phyloP scores from a whole-genome alignment of 768 basidiomycete species.

The Hortiboletus campestris region DNA sequence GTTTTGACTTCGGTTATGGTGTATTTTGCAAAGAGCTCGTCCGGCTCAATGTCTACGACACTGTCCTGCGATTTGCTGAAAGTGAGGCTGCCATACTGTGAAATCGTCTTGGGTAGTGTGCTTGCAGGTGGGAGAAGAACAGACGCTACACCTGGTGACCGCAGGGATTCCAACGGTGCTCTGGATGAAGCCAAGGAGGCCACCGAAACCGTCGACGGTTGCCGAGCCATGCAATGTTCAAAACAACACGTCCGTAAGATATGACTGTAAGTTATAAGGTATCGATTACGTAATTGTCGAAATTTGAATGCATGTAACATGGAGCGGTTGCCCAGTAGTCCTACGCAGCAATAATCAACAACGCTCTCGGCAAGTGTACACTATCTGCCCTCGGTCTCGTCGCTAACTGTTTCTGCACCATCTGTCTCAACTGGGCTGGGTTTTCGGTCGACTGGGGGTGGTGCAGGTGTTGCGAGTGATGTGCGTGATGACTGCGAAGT shows the following conservation, averaged over 20 bases:
- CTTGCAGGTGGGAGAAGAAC: constrained; percentile 3
- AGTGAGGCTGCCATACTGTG: constrained; percentile 11
- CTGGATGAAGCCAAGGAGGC: constrained; percentile 25
- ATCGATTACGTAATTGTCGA: constrained; percentile 22
- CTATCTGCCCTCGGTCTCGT: constrained; percentile 25
- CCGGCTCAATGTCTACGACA: constrained; percentile 49
- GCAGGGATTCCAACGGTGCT: constrained; percentile 7
- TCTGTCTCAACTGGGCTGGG: constrained; percentile 21
- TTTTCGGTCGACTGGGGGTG: constrained; percentile 34
- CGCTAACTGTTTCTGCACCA: constrained; percentile 12
- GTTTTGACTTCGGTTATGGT: constrained; percentile 70
- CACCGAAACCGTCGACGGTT: constrained; percentile 36
- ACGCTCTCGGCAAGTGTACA: constrained; percentile 10
- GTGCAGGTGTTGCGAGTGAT: constrained; percentile 29
- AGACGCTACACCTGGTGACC: constrained; percentile 4
- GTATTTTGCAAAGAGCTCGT: constrained; percentile 70
- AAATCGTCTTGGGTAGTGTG: constrained; percentile 8
- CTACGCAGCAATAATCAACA: constrained; percentile 6
- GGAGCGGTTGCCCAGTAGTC: neutral
- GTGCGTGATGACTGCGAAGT: constrained; percentile 28
- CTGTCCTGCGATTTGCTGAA: constrained; percentile 18
- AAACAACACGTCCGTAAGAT: neutral
- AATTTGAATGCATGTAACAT: neutral
- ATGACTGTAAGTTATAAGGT: neutral
- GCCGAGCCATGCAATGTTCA: constrained; percentile 36